Conservation (phyloP, 2,329 filamentous ascomycete species). For the Paramyrothecium roridum region DNA sequence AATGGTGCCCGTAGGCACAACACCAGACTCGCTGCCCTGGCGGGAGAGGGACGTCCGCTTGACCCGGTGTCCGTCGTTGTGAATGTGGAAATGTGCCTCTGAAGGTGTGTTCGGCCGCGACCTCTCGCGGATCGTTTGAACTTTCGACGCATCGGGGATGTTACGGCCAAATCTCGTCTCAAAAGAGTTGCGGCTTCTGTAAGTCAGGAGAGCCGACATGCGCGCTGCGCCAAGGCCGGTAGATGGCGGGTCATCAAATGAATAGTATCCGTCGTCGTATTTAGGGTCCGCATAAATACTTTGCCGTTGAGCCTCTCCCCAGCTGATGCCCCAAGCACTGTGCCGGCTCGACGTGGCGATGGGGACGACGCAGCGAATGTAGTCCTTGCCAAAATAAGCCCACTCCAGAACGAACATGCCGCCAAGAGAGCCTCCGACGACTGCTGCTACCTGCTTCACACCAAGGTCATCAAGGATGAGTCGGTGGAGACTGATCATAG, state of each 20-base stretch:
- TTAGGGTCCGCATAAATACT: constrained; percentile 98
- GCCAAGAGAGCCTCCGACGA: constrained; percentile 81
- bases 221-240: constrained; percentile 89
- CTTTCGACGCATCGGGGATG: constrained; percentile 78
- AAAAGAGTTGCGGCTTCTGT: constrained; percentile 94
- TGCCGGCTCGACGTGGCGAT: constrained; percentile 83
- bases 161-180: constrained; percentile 94
- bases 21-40: constrained; percentile 33
- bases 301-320: constrained; percentile 84
- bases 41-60: constrained; percentile 51
- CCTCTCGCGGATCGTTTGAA: constrained; percentile 75
- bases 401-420: constrained; percentile 91
- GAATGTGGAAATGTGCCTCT: constrained; percentile 74
- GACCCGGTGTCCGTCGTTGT: constrained; percentile 76
- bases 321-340: constrained; percentile 88
- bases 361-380: constrained; percentile 75
- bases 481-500: constrained; percentile 63
- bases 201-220: constrained; percentile 95
- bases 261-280: constrained; percentile 95
- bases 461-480: constrained; percentile 77
- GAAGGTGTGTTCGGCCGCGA: constrained; percentile 59
- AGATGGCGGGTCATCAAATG: constrained; percentile 79
- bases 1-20: constrained; percentile 23
- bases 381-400: constrained; percentile 85
- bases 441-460: constrained; percentile 72